A percentile compares a stretch with the other conserved stretches of the same genome.
Conservation (phyloP, 768 basidiomycete genomes). For the Multifurca ochricompacta region DNA sequence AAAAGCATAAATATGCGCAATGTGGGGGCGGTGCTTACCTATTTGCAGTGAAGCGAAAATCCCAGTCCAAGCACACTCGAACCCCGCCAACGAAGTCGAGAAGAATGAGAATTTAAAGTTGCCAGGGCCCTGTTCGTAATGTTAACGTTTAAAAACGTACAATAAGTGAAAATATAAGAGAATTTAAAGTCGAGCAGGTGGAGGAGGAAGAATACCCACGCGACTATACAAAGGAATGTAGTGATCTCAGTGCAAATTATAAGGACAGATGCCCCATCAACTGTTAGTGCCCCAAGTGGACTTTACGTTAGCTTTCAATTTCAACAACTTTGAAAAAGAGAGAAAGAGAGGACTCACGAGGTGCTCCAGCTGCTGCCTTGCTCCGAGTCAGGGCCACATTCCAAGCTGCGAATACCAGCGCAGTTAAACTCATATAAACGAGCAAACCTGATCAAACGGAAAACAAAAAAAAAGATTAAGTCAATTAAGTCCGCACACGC, state of each 20-base stretch:
- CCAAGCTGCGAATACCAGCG: slow-evolving; percentile 16
- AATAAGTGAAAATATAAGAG: too few species aligned
- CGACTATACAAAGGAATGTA: slow-evolving; percentile 33
- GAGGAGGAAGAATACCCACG: slow-evolving; percentile 25
- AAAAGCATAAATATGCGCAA: not conserved
- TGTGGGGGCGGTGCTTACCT: slow-evolving; percentile 26
- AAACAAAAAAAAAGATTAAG: too few species aligned
- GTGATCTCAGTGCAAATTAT: not conserved
- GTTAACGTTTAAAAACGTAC: too few species aligned
- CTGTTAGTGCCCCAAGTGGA: too few species aligned
- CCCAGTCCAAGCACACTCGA: slow-evolving; percentile 53
- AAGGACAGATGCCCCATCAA: not conserved
- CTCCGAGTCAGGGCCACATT: slow-evolving; percentile 6
- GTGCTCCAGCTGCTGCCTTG: not conserved
- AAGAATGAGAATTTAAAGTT: slow-evolving; percentile 31
- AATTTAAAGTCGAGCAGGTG: slow-evolving; percentile 39
- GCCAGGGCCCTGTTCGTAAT: slow-evolving; percentile 25
- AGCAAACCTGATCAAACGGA: too few species aligned
- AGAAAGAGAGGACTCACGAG: not conserved
- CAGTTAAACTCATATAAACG: slow-evolving; percentile 32
- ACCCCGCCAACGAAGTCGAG: slow-evolving; percentile 35
- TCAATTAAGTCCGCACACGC: too few species aligned
- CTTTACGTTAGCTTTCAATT: too few species aligned
- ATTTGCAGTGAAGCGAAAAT: slow-evolving; percentile 42
- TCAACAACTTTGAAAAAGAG: too few species aligned